phyloP scores from a whole-genome alignment of 345 rosid genomes.

The Orychophragmus violaceus region DNA sequence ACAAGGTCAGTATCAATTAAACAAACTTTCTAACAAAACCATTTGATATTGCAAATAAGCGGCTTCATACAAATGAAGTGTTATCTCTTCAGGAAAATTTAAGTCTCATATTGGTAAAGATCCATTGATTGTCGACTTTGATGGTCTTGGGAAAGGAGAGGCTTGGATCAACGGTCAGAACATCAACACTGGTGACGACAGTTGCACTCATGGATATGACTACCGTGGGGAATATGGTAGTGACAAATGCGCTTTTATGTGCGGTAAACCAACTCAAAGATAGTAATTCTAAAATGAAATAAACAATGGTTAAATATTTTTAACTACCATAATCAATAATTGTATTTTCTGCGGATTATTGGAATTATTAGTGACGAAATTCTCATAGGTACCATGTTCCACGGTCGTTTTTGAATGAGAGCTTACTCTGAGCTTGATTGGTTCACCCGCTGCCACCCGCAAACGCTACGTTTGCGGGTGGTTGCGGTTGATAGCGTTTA shows the following conservation, averaged over 20 bases:
- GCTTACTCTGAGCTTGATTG: too few relatives aligned
- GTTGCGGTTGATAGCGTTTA: too few relatives aligned
- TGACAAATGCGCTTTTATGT: slow-evolving; percentile 36
- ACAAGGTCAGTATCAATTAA: slow-evolving; percentile 41
- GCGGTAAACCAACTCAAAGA: slow-evolving; percentile 58
- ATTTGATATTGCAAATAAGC: neutral
- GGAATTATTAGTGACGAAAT: neutral
- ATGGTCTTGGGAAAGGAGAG: slow-evolving; percentile 62
- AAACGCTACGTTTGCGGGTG: too few relatives aligned
- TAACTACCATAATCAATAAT: too few relatives aligned
- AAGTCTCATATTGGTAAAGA: slow-evolving; percentile 48
- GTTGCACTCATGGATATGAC: slow-evolving; percentile 43
- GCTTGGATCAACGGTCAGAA: slow-evolving; percentile 72
- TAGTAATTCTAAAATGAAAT: slow-evolving; percentile 23
- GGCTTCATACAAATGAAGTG: neutral
- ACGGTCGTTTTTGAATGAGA: slow-evolving; percentile 31
- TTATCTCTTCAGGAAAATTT: slow-evolving; percentile 36
- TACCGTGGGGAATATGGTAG: slow-evolving; percentile 39
- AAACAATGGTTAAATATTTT: too few relatives aligned
- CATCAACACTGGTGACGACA: slow-evolving; percentile 33
- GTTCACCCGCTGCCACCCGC: too few relatives aligned
- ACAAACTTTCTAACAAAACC: neutral
- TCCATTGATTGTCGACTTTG: slow-evolving; percentile 62
- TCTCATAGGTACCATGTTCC: slow-evolving; percentile 54
- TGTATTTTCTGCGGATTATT: too few relatives aligned